These are phyloP conservation scores for Fonsecaea multimorphosa DNA, from an alignment of 2,329 filamentous ascomycete species.

Conservation along the genomic window DNA sequence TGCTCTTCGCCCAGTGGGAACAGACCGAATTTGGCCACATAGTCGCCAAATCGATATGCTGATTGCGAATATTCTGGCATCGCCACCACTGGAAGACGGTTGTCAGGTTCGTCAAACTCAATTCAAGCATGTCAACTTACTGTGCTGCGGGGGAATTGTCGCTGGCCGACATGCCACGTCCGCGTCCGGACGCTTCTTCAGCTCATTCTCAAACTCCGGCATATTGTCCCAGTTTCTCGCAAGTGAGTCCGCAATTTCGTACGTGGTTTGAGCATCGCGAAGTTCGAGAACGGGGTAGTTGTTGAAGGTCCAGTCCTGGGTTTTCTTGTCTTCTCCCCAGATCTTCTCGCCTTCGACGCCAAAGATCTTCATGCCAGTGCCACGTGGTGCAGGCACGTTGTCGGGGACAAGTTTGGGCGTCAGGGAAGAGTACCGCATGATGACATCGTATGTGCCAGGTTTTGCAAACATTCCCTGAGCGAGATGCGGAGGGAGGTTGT, in stretches of 20 bases:
- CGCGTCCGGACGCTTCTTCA: constrained; percentile 25
- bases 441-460: constrained; percentile 35
- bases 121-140: constrained; percentile 7
- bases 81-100: constrained; percentile 26
- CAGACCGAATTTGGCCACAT: constrained; percentile 33
- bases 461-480: constrained; percentile 36
- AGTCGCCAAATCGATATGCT: constrained; percentile 34
- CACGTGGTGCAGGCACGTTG: constrained; percentile 33
- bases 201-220: constrained; percentile 31
- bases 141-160: constrained; percentile 29
- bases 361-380: constrained; percentile 37
- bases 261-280: constrained; percentile 28
- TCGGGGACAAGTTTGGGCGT: constrained; percentile 34
- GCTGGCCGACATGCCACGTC: constrained; percentile 29
- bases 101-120: background rate
- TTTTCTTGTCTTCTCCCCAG: constrained; percentile 36
- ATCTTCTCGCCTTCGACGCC: constrained; percentile 35
- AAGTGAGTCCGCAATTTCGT: constrained; percentile 33
- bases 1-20: constrained; percentile 32
- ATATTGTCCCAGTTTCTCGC: constrained; percentile 34
- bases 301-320: constrained; percentile 36
- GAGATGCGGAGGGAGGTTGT: constrained; percentile 30
- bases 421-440: constrained; percentile 37
- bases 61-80: constrained; percentile 36
- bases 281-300: constrained; percentile 36